These are phyloP conservation scores for Trametes sanguinea DNA, from an alignment of 768 basidiomycete species.

Conservation along the genomic window DNA sequence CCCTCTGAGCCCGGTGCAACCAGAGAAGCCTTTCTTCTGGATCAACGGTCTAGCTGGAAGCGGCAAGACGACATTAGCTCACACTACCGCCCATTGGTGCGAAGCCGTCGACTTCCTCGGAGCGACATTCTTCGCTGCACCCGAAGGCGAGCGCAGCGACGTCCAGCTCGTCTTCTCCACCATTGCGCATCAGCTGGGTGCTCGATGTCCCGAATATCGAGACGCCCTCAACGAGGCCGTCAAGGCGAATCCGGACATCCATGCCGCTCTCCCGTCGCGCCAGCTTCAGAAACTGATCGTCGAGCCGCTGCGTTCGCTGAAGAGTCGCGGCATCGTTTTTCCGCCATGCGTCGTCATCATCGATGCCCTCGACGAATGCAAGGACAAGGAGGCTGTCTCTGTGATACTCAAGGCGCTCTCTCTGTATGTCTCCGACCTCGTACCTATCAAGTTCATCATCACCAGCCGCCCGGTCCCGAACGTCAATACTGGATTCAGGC, in stretches of 20 bases:
- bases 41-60: constrained; percentile 19
- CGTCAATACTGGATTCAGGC: constrained; percentile 6
- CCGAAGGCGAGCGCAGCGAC: constrained; percentile 13
- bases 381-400: constrained; percentile 9
- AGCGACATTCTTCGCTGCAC: constrained; percentile 23
- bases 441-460: constrained; percentile 17
- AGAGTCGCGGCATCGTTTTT: not conserved
- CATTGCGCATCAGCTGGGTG: constrained; percentile 17
- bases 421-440: not conserved
- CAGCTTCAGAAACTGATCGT: constrained; percentile 19
- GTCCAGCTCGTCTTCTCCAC: constrained; percentile 19
- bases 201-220: not conserved
- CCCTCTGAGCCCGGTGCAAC: not conserved
- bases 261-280: not conserved
- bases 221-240: not conserved
- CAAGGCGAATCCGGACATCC: constrained; percentile 1
- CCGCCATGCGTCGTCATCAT: constrained; percentile 12
- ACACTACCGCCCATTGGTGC: constrained; percentile 7
- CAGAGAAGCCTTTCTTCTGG: constrained; percentile 14
- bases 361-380: constrained; percentile 26
- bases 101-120: constrained; percentile 13
- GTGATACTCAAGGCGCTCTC: constrained; percentile 10
- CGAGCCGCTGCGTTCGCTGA: constrained; percentile 8
- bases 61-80: constrained; percentile 19
- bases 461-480: constrained; percentile 19